These are phyloP conservation scores for Suillus occidentalis DNA, from an alignment of 768 basidiomycete species.

Conservation along the genomic window DNA sequence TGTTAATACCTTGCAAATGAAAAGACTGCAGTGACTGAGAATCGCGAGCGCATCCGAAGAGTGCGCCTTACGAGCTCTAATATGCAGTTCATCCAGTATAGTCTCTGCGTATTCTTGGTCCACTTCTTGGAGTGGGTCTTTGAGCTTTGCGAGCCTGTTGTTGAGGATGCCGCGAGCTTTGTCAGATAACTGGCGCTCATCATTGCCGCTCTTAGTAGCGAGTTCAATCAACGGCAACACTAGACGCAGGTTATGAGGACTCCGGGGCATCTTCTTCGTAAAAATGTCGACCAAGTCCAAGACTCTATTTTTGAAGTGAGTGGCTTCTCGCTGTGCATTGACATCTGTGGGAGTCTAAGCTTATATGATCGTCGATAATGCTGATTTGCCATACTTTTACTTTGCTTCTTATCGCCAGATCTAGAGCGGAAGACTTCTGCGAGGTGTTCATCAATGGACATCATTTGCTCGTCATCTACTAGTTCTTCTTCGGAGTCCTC, in stretches of 20 bases:
- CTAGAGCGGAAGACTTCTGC: conserved; percentile 81
- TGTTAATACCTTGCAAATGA: conserved; percentile 56
- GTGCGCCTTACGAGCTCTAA: conserved; percentile 64
- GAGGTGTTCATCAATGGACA: conserved; percentile 91
- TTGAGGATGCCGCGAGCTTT: conserved; percentile 83
- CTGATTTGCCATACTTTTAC: conserved; percentile 52
- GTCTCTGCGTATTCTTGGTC: conserved; percentile 44
- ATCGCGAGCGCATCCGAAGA: conserved; percentile 61
- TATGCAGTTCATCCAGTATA: conserved; percentile 65
- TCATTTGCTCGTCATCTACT: conserved; percentile 98
- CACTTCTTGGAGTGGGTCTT: conserved; percentile 46
- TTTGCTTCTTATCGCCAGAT: conserved; percentile 55
- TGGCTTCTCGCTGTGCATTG: conserved; percentile 82
- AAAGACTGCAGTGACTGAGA: conserved; percentile 70
- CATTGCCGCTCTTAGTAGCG: conserved; percentile 58
- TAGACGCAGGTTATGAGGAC: conserved; percentile 61
- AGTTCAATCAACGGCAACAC: conserved; percentile 80
- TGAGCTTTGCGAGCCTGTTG: conserved; percentile 70
- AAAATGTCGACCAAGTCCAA: conserved; percentile 92
- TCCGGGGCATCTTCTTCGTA: conserved; percentile 76
- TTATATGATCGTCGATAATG: neutral
- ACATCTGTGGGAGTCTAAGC: conserved; percentile 39
- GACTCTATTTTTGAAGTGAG: conserved; percentile 94
- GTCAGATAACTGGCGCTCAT: conserved; percentile 87
- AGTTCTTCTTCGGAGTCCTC: conserved; percentile 66